Conservation (phyloP, 371 early-diverging fungal genomes). For the Circinella minor region DNA sequence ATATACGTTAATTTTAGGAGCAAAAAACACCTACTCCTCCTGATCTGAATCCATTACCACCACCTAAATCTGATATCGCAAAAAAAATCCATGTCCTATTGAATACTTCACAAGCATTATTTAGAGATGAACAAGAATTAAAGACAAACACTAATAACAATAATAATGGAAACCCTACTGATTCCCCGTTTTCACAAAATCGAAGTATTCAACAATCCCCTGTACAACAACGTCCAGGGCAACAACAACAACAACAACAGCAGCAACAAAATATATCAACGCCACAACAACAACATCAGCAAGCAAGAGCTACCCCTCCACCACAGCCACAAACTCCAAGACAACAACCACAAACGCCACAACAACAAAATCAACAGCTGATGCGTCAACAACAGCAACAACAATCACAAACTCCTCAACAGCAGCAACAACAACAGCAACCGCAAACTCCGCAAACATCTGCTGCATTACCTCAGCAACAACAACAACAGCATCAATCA, state of each 20-base stretch:
- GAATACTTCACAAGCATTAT: conserved; percentile 35
- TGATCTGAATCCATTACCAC: conserved; percentile 46
- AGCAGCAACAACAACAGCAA: conserved; percentile 7
- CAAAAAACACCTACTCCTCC: conserved; percentile 42
- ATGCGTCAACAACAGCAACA: conserved; percentile 15
- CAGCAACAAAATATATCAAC: conserved; percentile 12
- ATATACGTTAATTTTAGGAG: conserved; percentile 23
- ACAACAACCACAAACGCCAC: conserved; percentile 18
- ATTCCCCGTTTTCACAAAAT: background rate
- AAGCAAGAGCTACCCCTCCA: conserved; percentile 14
- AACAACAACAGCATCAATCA: conserved; percentile 6
- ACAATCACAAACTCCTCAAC: conserved; percentile 8
- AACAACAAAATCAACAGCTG: conserved; percentile 11
- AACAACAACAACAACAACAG: conserved; percentile 20
- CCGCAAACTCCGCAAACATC: conserved; percentile 7
- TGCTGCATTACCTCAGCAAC: conserved; percentile 11
- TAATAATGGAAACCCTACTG: background rate
- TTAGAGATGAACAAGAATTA: conserved; percentile 19
- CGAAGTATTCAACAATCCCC: conserved; percentile 10
- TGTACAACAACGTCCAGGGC: conserved; percentile 27
- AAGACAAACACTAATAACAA: background rate
- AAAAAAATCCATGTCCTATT: conserved; percentile 40
- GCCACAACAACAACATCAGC: conserved; percentile 25
- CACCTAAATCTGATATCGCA: conserved; percentile 35
- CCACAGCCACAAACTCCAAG: conserved; percentile 22